Conservation (phyloP, 2,329 filamentous ascomycete genomes). For the Aspergillus alliaceus region DNA sequence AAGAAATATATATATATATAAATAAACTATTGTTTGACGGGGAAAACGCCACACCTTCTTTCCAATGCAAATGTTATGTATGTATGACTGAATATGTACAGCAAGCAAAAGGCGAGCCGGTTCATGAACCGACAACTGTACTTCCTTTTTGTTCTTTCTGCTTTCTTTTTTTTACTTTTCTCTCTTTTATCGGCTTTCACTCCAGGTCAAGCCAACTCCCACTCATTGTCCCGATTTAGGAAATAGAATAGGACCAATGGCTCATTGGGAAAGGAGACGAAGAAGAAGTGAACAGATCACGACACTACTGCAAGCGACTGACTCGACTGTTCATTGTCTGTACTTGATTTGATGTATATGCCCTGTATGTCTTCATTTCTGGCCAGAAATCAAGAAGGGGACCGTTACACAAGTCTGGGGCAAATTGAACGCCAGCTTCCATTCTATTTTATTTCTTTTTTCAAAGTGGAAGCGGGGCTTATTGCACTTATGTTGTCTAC, state of each 20-base stretch:
- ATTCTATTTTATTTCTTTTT: too few species aligned
- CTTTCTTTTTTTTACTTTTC: neutral
- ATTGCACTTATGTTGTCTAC: neutral
- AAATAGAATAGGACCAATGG: too few species aligned
- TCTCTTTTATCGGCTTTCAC: neutral
- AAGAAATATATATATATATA: neutral
- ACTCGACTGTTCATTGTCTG: neutral
- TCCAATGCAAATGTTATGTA: conserved; percentile 1
- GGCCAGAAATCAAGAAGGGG: neutral
- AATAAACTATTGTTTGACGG: neutral
- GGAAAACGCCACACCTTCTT: conserved; percentile 1
- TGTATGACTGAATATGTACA: neutral
- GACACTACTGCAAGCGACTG: neutral
- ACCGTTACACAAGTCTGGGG: neutral
- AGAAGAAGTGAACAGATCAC: neutral
- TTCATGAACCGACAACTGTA: neutral
- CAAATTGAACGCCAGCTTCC: neutral
- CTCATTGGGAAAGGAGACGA: neutral
- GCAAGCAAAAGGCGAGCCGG: conserved; percentile 1
- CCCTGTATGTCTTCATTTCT: neutral
- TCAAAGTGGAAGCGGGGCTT: neutral
- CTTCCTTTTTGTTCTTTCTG: neutral
- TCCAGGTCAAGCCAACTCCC: too few species aligned
- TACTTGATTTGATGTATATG: too few species aligned
- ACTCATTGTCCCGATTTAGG: too few species aligned